Conservation (phyloP, 75 land plant genomes). For the Pinus albicaulis region DNA sequence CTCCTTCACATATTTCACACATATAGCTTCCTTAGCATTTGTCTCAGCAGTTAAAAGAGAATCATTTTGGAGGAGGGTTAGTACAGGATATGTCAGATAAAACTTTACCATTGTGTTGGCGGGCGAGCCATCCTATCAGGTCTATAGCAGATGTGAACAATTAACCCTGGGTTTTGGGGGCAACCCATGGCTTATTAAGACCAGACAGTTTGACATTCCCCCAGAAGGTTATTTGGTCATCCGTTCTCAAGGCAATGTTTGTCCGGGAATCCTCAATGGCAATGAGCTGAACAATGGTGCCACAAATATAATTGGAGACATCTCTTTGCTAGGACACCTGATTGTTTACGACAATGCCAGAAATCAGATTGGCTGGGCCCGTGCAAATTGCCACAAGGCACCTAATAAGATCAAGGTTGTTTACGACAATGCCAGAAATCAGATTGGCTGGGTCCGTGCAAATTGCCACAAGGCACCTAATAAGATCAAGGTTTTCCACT, state of each 20-base stretch:
- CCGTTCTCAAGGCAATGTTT: constrained; percentile 65
- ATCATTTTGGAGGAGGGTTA: constrained; percentile 19
- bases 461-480: too few relatives aligned
- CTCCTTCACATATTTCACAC: constrained; percentile 73
- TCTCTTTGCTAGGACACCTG: constrained; percentile 68
- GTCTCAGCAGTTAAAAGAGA: constrained; percentile 37
- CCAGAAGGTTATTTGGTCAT: constrained; percentile 77
- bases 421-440: too few relatives aligned
- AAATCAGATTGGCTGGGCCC: constrained; percentile 58
- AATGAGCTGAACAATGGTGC: constrained; percentile 45
- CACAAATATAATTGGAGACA: constrained; percentile 71
- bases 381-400: too few relatives aligned
- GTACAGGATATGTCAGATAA: constrained; percentile 44
- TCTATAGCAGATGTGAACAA: constrained; percentile 52
- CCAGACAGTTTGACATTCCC: constrained; percentile 36
- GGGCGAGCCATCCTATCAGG: constrained; percentile 39
- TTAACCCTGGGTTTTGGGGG: constrained; percentile 53
- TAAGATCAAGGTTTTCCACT: too few relatives aligned
- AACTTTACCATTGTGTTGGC: constrained; percentile 70
- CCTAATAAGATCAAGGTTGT: too few relatives aligned
- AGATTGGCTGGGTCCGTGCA: too few relatives aligned
- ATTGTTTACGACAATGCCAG: constrained; percentile 74
- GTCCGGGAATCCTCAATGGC: constrained; percentile 74
- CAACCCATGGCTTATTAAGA: constrained; percentile 43
- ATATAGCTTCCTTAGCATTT: constrained; percentile 35